These are phyloP conservation scores for Parastagonospora nodorum DNA, from an alignment of 2,329 filamentous ascomycete genomes.

Conservation along the genomic window DNA sequence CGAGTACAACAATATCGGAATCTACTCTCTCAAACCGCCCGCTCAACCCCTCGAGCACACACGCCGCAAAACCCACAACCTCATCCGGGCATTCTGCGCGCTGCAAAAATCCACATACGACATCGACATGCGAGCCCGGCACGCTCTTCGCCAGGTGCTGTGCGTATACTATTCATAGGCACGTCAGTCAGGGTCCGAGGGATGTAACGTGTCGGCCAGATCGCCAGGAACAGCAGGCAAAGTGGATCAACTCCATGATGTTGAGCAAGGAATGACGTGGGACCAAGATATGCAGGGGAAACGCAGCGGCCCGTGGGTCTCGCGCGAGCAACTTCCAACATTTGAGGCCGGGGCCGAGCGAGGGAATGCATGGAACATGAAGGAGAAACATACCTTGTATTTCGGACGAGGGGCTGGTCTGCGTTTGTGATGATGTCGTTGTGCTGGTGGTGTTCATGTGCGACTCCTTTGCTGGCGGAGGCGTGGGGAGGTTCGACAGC, in stretches of 20 bases:
- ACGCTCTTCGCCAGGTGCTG: constrained; percentile 44
- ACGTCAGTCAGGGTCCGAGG: background rate
- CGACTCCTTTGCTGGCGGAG: constrained; percentile 42
- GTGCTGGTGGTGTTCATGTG: constrained; percentile 11
- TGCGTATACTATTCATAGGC: constrained; percentile 39
- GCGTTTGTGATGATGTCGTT: constrained; percentile 2
- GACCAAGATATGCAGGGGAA: constrained; percentile 24
- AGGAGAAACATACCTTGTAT: constrained; percentile 35
- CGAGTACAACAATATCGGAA: constrained; percentile 44
- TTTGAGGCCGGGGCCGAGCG: background rate
- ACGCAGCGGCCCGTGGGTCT: constrained; percentile 13
- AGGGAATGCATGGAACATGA: constrained; percentile 10
- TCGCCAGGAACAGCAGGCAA: constrained; percentile 24
- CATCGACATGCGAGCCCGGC: constrained; percentile 33
- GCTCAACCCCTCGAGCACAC: constrained; percentile 44
- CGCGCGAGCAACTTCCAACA: constrained; percentile 17
- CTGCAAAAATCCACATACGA: constrained; percentile 36
- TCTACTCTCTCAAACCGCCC: constrained; percentile 33
- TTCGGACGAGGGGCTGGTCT: constrained; percentile 19
- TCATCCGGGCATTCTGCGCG: constrained; percentile 41
- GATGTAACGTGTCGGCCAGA: constrained; percentile 3
- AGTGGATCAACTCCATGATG: background rate
- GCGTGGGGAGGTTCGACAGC: constrained; percentile 48
- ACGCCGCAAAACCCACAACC: constrained; percentile 45
- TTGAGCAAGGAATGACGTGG: constrained; percentile 18